Evolutionary conservation across 345 rosid genomes (phyloP).

Genomic region (Xanthoceras sorbifolium): DNA sequence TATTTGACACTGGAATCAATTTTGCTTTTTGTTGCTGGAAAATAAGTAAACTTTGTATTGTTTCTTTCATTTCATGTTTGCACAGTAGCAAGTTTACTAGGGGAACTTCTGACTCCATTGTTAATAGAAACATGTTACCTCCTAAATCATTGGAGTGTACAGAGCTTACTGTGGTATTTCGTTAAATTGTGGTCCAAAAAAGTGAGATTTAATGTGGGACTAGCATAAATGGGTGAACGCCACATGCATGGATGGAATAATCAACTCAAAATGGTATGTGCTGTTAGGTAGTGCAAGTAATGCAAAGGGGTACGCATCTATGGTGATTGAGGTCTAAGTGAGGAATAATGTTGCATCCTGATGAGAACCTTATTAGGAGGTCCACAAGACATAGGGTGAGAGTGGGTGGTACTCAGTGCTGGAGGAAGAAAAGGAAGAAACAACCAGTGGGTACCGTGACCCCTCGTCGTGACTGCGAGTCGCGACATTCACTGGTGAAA

Average conservation of each 20-base stretch:
- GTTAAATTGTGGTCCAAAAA: neutral
- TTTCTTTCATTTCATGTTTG: neutral
- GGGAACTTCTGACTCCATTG: neutral
- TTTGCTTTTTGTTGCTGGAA: neutral
- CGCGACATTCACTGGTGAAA: too few species aligned
- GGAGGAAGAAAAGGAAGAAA: too few species aligned
- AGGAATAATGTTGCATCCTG: neutral
- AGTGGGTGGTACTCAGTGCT: too few species aligned
- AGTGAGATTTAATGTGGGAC: neutral
- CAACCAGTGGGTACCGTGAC: too few species aligned
- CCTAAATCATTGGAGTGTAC: neutral
- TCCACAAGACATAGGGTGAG: too few species aligned
- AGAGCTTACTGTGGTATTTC: neutral
- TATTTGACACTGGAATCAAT: neutral
- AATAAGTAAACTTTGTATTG: neutral
- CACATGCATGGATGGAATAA: constrained; percentile 4
- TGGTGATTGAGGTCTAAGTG: neutral
- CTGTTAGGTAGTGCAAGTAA: neutral
- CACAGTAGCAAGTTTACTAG: neutral
- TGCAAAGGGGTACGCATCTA: neutral
- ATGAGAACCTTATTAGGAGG: too few species aligned
- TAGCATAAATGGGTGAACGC: neutral
- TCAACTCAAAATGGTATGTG: neutral
- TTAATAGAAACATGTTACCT: neutral
- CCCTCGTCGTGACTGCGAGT: too few species aligned